Evolutionary conservation across 352 stramenopile species (phyloP), one percentile per base, ranked within the genome.

Genomic region (Pythium dissotocum): DNA sequence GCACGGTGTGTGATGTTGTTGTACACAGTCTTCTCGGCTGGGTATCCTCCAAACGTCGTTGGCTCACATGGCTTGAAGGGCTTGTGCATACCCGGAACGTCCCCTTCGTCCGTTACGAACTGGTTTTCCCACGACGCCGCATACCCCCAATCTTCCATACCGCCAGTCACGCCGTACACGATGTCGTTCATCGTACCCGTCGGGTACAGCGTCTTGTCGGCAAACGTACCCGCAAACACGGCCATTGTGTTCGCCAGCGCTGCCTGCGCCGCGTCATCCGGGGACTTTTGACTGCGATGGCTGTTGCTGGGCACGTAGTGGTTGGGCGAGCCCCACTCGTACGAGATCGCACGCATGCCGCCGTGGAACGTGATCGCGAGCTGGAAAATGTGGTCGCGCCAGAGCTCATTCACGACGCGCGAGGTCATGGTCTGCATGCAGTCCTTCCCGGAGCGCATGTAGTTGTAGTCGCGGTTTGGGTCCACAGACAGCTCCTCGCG

Each of bases 131-230:
- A 98, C 24, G 86, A 96, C 2, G 80, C 88, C 9, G 93, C 93
- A 72, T 99, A 99, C 14, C 80, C 90, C 96, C 97, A 99, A 79
- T 99, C 97, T 77, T 99, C 97, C 96, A 99, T 99, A 12, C 97
- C 97, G 57, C 97, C 97, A 1, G 90, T 83, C 24, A 99, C 97
- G 28, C 90, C 93, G 72, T 99, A 99, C 0, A 99, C 94, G 36
- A 98, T 77, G 62, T 98, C 88, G 78, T 99, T 99, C 92, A 99
- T 98, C 1, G 90, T 91, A 36, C 84, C 88, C 1, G 80, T 86
- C 9, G 83, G 85, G 63, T 97, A 97, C 2, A 89, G 67, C n/a
- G 75, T 72, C n/a, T 77, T 75, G 57, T 92, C 85, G 12, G 65
- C 59, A 64, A 97, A 96, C 4, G 67, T 66, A 14, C 91, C 91